phyloP scores from a whole-genome alignment of 345 rosid species.

The Hibiscus trionum region DNA sequence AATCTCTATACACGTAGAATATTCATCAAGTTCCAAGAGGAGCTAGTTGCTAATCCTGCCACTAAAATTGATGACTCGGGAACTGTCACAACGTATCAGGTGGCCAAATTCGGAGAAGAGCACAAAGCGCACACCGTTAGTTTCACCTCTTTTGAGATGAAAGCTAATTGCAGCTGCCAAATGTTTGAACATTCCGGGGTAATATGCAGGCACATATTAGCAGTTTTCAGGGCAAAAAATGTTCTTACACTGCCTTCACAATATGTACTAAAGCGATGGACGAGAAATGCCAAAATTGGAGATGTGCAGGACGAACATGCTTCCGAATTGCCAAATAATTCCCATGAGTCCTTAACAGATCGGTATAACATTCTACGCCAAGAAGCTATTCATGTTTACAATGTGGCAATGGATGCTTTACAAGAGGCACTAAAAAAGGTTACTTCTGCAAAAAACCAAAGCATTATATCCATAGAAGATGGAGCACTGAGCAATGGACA shows the following conservation, averaged over 20 bases:
- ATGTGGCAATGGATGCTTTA: slow-evolving; percentile 38
- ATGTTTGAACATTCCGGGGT: slow-evolving; percentile 62
- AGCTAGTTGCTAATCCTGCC: slow-evolving; percentile 41
- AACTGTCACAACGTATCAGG: slow-evolving; percentile 30
- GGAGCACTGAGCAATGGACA: background rate
- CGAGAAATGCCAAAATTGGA: slow-evolving; percentile 50
- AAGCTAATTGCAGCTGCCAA: slow-evolving; percentile 55
- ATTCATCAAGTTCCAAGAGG: slow-evolving; percentile 38
- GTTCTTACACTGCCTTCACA: slow-evolving; percentile 60
- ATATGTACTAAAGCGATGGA: slow-evolving; percentile 51
- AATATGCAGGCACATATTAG: slow-evolving; percentile 53
- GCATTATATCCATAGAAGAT: background rate
- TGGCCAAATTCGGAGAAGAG: slow-evolving; percentile 54
- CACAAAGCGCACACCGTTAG: slow-evolving; percentile 39
- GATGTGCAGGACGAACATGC: slow-evolving; percentile 35
- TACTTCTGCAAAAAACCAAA: slow-evolving; percentile 21
- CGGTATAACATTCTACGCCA: slow-evolving; percentile 49
- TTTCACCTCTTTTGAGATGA: slow-evolving; percentile 46
- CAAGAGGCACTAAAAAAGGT: slow-evolving; percentile 54
- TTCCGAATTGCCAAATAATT: slow-evolving; percentile 27
- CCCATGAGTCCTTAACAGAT: slow-evolving; percentile 45
- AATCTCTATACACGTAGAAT: slow-evolving; percentile 33
- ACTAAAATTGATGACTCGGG: slow-evolving; percentile 34
- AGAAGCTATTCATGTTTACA: slow-evolving; percentile 39
- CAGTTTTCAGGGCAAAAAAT: slow-evolving; percentile 58